Evolutionary conservation across 2,329 filamentous ascomycete genomes (phyloP).

Genomic region (Didymella lethalis): DNA sequence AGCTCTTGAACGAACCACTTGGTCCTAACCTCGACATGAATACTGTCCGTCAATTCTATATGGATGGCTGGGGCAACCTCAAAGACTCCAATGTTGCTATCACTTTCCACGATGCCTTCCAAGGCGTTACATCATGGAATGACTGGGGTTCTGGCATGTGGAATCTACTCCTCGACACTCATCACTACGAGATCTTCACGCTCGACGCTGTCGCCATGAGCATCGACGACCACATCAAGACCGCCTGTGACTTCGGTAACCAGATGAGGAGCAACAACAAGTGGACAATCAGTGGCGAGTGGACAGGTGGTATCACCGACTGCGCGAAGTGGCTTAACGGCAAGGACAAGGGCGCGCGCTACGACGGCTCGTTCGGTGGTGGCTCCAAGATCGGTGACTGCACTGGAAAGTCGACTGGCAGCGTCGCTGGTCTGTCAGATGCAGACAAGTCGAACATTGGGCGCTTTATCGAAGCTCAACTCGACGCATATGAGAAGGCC

Average conservation of each 20-base stretch:
- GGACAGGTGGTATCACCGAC: slow-evolving; percentile 58
- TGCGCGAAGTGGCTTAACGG: slow-evolving; percentile 60
- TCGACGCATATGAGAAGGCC: slow-evolving; percentile 58
- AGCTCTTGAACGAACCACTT: slow-evolving; percentile 59
- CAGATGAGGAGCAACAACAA: slow-evolving; percentile 58
- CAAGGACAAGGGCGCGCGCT: slow-evolving; percentile 56
- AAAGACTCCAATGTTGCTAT: slow-evolving; percentile 53
- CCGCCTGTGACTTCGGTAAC: slow-evolving; percentile 55
- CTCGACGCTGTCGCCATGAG: slow-evolving; percentile 48
- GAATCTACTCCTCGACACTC: slow-evolving; percentile 56
- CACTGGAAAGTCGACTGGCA: slow-evolving; percentile 55
- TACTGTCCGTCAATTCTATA: slow-evolving; percentile 56
- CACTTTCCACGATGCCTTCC: slow-evolving; percentile 58
- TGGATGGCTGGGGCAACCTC: slow-evolving; percentile 58
- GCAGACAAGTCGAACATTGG: slow-evolving; percentile 55
- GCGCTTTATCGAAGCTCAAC: slow-evolving; percentile 57
- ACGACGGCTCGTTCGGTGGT: slow-evolving; percentile 53
- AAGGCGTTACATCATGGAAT: slow-evolving; percentile 55
- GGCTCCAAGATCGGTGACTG: slow-evolving; percentile 54
- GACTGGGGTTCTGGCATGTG: slow-evolving; percentile 56
- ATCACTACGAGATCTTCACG: slow-evolving; percentile 60
- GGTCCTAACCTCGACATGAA: slow-evolving; percentile 54
- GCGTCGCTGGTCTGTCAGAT: slow-evolving; percentile 51
- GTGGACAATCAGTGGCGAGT: slow-evolving; percentile 58
- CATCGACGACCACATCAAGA: slow-evolving; percentile 51